Base-by-base conservation (phyloP, 345 rosid genomes). In the Eutrema yunnanense region DNA sequence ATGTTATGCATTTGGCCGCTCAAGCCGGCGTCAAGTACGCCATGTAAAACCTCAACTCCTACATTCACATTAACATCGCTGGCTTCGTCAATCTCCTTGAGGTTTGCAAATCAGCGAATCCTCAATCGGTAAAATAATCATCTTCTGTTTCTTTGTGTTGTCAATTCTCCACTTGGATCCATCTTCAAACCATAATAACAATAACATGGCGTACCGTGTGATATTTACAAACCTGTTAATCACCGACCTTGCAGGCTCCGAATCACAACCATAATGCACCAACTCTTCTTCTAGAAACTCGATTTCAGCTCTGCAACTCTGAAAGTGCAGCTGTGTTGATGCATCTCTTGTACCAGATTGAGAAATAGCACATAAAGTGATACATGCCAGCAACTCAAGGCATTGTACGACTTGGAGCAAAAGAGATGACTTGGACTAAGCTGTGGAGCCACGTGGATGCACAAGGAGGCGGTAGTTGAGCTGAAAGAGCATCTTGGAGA, bases 281-380 rank as follows among this genome's bases (percentile, higher is more conserved):
- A 92, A 81, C 74, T 87, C 86, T 73, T 92, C 96, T 82, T 92
- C 96, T 77, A 92, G 73, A 80, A 86, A 92, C 72, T 86, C 96
- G 27, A 86, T 87, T 72, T 92, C 94, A 1, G 41, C 71, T 65
- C 90, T 81, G 59, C 83, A 92, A 54, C 84, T 79, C 46, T 22
- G 22, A 22, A 22, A 1, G 2, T 22, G 22, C 2, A 22, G 22
- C 1, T 22, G 22, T 1, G 22, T 22, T 22, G 22, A 22, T 22
- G 22, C 22, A 22, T 22, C 22, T 22, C 2, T 1, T 22, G 22
- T 22, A 22, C 22, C 22, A 22, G 22, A 19, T 22, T 22, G 22
- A 22, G 22, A 22, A 22, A 1, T 22, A 22, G 22, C 22, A 22
- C 22, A 22, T 1, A 1, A 22, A 22, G 22, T 22, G 22, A 22